These are phyloP conservation scores for Camellia oleifera DNA, from an alignment of 179 eudicot species.

Conservation along the genomic window DNA sequence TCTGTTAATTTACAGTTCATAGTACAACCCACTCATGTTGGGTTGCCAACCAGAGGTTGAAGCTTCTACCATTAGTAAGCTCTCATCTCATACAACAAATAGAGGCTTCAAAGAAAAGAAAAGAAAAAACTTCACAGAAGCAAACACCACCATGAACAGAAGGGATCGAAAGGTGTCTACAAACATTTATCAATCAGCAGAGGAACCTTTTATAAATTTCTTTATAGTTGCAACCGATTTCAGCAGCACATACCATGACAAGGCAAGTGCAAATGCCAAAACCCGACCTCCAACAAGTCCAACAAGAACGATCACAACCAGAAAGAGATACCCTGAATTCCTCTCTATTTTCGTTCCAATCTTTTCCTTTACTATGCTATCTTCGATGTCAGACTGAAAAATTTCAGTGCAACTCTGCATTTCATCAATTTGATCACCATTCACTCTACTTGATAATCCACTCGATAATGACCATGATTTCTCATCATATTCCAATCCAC, in stretches of 20 bases:
- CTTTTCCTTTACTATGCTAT: slow-evolving; percentile 10
- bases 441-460: neutral
- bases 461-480: neutral
- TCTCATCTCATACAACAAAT: neutral
- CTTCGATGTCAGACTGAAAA: slow-evolving; percentile 1
- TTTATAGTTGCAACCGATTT: slow-evolving; percentile 15
- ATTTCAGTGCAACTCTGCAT: slow-evolving; percentile 3
- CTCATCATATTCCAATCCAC: slow-evolving; percentile 6
- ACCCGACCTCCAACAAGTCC: slow-evolving; percentile 57
- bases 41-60: slow-evolving; percentile 14
- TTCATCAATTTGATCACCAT: slow-evolving; percentile 11
- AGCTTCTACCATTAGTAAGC: slow-evolving; percentile 7
- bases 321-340: slow-evolving; percentile 24
- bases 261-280: slow-evolving; percentile 41
- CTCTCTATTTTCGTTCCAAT: slow-evolving; percentile 9
- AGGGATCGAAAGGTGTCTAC: neutral
- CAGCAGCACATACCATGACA: slow-evolving; percentile 36
- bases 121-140: neutral
- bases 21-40: slow-evolving; percentile 7
- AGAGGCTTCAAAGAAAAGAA: neutral
- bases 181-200: neutral
- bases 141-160: slow-evolving; percentile 7
- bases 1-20: slow-evolving; percentile 8
- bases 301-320: slow-evolving; percentile 45
- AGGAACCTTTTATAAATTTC: slow-evolving; percentile 10